Percentiles rank a stretch among this genome's conserved stretches.
Conservation (phyloP, 2,329 filamentous ascomycete species). For the Cercospora sp. region DNA sequence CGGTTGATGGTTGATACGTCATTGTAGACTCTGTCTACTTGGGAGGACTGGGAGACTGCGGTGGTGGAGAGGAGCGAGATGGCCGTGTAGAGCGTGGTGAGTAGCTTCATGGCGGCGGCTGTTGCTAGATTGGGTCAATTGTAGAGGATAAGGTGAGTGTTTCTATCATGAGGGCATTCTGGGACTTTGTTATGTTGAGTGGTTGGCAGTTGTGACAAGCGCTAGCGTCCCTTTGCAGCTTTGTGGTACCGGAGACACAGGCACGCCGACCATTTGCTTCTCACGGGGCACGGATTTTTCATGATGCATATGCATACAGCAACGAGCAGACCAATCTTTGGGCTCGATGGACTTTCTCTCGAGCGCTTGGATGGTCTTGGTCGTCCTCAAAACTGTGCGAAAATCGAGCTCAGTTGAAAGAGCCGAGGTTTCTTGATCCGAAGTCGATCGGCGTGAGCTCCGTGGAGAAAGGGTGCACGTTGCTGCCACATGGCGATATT, state of each 20-base stretch:
- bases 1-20: conserved; percentile 11
- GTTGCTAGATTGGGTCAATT: neutral
- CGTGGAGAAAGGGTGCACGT: neutral
- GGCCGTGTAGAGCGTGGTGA: neutral
- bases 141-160: neutral
- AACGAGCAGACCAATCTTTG: conserved; percentile 7
- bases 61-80: neutral
- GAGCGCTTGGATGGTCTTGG: neutral
- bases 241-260: neutral
- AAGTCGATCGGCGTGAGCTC: neutral
- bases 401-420: neutral
- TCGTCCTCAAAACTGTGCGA: neutral
- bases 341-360: neutral
- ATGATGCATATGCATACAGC: neutral
- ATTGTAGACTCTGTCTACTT: conserved; percentile 8
- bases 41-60: neutral
- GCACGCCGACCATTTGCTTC: neutral
- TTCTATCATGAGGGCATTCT: neutral
- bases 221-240: neutral
- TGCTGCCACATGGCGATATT: neutral
- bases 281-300: neutral
- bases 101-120: neutral
- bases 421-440: neutral
- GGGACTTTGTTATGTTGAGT: neutral
- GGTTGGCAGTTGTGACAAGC: neutral